Evolutionary conservation across 2,329 filamentous ascomycete genomes (phyloP), one percentile per base, ranked within the genome.

Genomic region (Phialophora macrospora): DNA sequence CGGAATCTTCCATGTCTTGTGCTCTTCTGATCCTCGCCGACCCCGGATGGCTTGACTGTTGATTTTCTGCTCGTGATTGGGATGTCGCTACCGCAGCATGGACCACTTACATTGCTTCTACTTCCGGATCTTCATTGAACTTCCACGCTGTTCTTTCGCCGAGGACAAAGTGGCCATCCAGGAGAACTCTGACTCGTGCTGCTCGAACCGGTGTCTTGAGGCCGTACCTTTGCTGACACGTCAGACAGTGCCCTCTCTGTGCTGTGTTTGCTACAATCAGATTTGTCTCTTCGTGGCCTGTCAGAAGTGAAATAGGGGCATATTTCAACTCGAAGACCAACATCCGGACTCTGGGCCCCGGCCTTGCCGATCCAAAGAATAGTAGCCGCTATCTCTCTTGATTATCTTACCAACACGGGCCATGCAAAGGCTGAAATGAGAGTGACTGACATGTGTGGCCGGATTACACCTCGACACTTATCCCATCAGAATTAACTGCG

Each of bases 1-100:
- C 44, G 44, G 56, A 24, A 34, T 4, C 38, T 64, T 55, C 38
- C 28, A 44, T 44, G 17, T 51, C 34, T 46, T 26, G 52, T 65
- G 34, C 34, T 56, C 24, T 32, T 41, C 4, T 57, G 41, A 48
- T 20, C 17, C 4, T 44, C 17, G 30, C 34, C 32, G 12, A 26
- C 51, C 44, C 48, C 51, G 62, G 57, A 55, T 56, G 55, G 62
- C 22, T 32, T 17, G 22, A 55, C 38, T 11, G 1, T 30, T 30
- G 34, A 24, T 7, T 44, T 44, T 44, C 38, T 44, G 38, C 22
- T 55, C 51, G 48, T 22, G 48, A 51, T 26, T 17, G 11, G 48
- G 48, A 51, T 26, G 22, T 55, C 54, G 28, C 32, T 55, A 44
- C 14, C 38, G 14, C 38, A 44, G 1, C 38, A 44, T 44, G 38